These are phyloP conservation scores for Acacia acuminata DNA, from an alignment of 306 rosid species.

Conservation along the genomic window DNA sequence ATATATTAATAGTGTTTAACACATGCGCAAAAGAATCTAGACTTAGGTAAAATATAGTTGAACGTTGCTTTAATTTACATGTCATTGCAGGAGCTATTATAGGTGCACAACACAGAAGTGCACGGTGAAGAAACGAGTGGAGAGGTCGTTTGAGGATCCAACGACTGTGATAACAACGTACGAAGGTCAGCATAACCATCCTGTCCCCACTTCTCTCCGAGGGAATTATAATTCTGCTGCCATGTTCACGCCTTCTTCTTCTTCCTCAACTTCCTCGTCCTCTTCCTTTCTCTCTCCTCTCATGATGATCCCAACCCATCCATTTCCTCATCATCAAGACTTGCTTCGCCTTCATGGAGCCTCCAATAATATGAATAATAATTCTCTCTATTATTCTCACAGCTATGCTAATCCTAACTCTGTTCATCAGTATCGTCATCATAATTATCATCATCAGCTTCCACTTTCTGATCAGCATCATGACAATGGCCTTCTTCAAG, in stretches of 20 bases:
- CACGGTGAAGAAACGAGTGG: constrained; percentile 82
- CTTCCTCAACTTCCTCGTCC: constrained; percentile 30
- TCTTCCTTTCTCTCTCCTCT: constrained; percentile 6
- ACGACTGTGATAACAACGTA: constrained; percentile 79
- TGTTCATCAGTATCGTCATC: constrained; percentile 19
- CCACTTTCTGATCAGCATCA: constrained; percentile 23
- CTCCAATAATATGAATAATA: not conserved
- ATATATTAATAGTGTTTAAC: not conserved
- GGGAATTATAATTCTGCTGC: constrained; percentile 48
- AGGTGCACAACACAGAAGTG: constrained; percentile 88
- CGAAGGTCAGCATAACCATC: constrained; percentile 91
- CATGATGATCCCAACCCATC: not conserved
- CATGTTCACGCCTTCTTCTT: constrained; percentile 64
- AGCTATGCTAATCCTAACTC: constrained; percentile 12
- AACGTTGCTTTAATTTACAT: not conserved
- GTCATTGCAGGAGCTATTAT: constrained; percentile 67
- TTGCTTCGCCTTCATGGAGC: not conserved
- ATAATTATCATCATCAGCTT: constrained; percentile 11
- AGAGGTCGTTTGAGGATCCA: constrained; percentile 77
- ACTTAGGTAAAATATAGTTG: not conserved
- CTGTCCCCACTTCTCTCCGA: constrained; percentile 70
- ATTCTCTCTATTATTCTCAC: not conserved
- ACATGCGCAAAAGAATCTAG: not conserved
- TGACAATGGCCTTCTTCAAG: constrained; percentile 75
- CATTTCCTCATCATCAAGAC: not conserved